These are phyloP conservation scores for Saccharomyces pastorianus DNA, from an alignment of 1,139 yeast species.

Conservation along the genomic window DNA sequence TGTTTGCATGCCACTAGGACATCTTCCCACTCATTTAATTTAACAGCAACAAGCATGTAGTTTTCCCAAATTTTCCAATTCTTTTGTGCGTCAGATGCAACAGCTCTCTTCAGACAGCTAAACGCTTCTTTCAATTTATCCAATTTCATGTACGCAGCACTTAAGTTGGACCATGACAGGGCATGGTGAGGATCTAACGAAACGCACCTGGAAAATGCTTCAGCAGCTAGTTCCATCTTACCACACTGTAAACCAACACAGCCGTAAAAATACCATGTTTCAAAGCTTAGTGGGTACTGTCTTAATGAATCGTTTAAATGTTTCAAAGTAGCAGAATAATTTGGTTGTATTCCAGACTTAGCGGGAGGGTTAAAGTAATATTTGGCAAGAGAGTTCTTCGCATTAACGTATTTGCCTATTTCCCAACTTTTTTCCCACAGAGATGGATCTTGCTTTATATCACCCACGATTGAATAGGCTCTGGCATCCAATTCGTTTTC, in stretches of 20 bases:
- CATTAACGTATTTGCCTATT: conserved; percentile 70
- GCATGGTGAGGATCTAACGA: conserved; percentile 76
- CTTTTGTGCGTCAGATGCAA: conserved; percentile 57
- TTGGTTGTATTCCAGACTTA: conserved; percentile 43
- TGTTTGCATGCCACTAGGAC: conserved; percentile 66
- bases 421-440: conserved; percentile 88
- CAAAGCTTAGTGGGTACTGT: conserved; percentile 67
- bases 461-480: conserved; percentile 80
- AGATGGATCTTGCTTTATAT: conserved; percentile 65
- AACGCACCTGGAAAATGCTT: conserved; percentile 89
- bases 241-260: conserved; percentile 75
- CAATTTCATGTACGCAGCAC: conserved; percentile 62
- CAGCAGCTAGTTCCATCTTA: conserved; percentile 74
- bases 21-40: conserved; percentile 78
- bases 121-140: conserved; percentile 71
- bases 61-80: conserved; percentile 94
- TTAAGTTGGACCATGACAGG: conserved; percentile 90
- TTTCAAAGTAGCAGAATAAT: conserved; percentile 48
- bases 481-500: conserved; percentile 70
- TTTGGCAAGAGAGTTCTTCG: conserved; percentile 75
- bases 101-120: conserved; percentile 72
- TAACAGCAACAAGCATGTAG: conserved; percentile 72
- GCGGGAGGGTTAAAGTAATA: conserved; percentile 63
- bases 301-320: conserved; percentile 70
- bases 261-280: conserved; percentile 91